Evolutionary conservation across 2,329 filamentous ascomycete genomes (phyloP).

Genomic region (Aspergillus bombycis): DNA sequence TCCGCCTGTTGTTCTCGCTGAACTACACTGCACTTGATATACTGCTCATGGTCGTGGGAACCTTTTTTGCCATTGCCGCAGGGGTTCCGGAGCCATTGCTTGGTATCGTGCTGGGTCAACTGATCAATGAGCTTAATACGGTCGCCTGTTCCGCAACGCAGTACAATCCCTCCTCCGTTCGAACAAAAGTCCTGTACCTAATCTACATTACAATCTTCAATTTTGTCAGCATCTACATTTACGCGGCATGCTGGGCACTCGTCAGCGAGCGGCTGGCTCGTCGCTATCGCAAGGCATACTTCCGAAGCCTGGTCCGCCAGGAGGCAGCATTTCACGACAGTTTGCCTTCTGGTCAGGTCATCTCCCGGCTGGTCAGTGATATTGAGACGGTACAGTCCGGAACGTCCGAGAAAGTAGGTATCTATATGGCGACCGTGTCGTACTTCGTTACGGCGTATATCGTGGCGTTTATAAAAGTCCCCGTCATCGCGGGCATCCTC

Average conservation of each 20-base stretch:
- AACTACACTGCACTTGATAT: not conserved
- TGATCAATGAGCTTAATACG: constrained; percentile 8
- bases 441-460: constrained; percentile 70
- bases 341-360: constrained; percentile 64
- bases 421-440: constrained; percentile 63
- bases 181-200: constrained; percentile 12
- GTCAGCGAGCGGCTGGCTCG: constrained; percentile 66
- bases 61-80: constrained; percentile 6
- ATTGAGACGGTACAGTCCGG: constrained; percentile 68
- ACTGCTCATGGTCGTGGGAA: not conserved
- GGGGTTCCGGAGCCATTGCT: constrained; percentile 4
- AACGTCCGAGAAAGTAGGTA: constrained; percentile 71
- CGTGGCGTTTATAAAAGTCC: constrained; percentile 67
- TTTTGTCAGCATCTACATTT: constrained; percentile 57
- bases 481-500: constrained; percentile 65
- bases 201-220: not conserved
- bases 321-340: constrained; percentile 68
- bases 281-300: constrained; percentile 63
- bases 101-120: not conserved
- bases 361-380: constrained; percentile 65
- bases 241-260: constrained; percentile 66
- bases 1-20: not conserved
- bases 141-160: not conserved
- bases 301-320: constrained; percentile 62
- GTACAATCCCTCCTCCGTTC: constrained; percentile 3